A percentile compares a stretch with the other conserved stretches of the same genome.
Evolutionary conservation across 2,329 filamentous ascomycete genomes (phyloP).

Genomic region (Pezicula carpinea): DNA sequence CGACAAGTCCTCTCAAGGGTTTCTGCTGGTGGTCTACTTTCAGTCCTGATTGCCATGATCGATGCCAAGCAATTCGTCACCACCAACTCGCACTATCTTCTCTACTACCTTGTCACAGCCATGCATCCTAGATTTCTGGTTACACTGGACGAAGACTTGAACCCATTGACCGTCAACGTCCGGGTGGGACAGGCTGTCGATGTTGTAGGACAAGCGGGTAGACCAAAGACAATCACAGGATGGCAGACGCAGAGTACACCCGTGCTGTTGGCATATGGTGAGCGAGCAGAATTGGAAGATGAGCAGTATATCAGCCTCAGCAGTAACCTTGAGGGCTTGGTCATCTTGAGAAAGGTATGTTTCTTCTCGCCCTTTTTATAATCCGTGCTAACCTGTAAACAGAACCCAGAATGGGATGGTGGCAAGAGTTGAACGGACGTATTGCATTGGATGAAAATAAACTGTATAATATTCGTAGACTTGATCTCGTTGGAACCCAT

Average conservation of each 20-base stretch:
- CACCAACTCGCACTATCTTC: slow-evolving; percentile 74
- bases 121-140: slow-evolving; percentile 97
- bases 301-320: slow-evolving; percentile 94
- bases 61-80: slow-evolving; percentile 84
- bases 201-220: slow-evolving; percentile 92
- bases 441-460: slow-evolving; percentile 20
- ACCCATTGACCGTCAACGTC: slow-evolving; percentile 92
- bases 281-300: slow-evolving; percentile 94
- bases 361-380: neutral
- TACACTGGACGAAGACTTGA: slow-evolving; percentile 89
- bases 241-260: slow-evolving; percentile 99
- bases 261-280: slow-evolving; percentile 87
- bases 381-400: slow-evolving; percentile 6
- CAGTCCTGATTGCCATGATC: slow-evolving; percentile 88
- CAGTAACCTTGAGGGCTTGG: slow-evolving; percentile 87
- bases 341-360: slow-evolving; percentile 92
- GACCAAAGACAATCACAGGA: slow-evolving; percentile 97
- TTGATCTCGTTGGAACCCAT: slow-evolving; percentile 16
- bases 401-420: slow-evolving; percentile 53
- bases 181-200: slow-evolving; percentile 97
- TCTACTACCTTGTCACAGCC: slow-evolving; percentile 94
- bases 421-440: slow-evolving; percentile 33
- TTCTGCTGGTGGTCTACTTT: slow-evolving; percentile 80
- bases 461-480: slow-evolving; percentile 30
- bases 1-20: slow-evolving; percentile 92